These are phyloP conservation scores for Capniomyces stellatus DNA, from an alignment of 371 early-diverging fungal species.

Conservation along the genomic window DNA sequence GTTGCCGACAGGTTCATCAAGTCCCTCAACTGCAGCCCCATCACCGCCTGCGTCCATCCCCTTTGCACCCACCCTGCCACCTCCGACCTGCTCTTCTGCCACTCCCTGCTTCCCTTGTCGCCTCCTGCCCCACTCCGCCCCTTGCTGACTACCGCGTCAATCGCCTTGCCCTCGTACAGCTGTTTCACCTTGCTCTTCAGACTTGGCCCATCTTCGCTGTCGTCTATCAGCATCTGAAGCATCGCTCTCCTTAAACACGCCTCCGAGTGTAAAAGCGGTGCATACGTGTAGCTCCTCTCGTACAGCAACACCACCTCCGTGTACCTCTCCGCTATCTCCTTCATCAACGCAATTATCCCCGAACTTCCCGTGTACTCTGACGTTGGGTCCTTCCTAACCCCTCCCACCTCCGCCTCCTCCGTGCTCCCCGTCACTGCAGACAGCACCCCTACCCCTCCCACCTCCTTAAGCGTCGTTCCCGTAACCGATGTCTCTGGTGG, in stretches of 20 bases:
- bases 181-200: neutral
- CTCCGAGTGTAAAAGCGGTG: conserved; percentile 21
- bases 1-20: conserved; percentile 17
- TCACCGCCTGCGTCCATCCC: conserved; percentile 15
- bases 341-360: conserved; percentile 6
- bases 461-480: neutral
- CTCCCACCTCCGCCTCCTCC: neutral
- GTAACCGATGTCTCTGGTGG: conserved; percentile 10
- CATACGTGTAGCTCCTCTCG: conserved; percentile 15
- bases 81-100: neutral
- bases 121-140: conserved; percentile 1
- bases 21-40: conserved; percentile 11
- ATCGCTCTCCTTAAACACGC: conserved; percentile 21
- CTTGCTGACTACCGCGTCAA: conserved; percentile 7
- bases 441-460: neutral
- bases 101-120: neutral
- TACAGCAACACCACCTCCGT: conserved; percentile 16
- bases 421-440: neutral
- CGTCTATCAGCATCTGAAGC: conserved; percentile 8
- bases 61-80: conserved; percentile 21
- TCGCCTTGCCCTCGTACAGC: conserved; percentile 5
- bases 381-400: neutral
- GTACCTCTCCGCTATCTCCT: conserved; percentile 6
- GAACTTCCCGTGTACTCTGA: neutral
- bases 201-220: conserved; percentile 6